Base-by-base conservation (phyloP, 2,329 filamentous ascomycete species). In the Trichophaea hybrida region DNA sequence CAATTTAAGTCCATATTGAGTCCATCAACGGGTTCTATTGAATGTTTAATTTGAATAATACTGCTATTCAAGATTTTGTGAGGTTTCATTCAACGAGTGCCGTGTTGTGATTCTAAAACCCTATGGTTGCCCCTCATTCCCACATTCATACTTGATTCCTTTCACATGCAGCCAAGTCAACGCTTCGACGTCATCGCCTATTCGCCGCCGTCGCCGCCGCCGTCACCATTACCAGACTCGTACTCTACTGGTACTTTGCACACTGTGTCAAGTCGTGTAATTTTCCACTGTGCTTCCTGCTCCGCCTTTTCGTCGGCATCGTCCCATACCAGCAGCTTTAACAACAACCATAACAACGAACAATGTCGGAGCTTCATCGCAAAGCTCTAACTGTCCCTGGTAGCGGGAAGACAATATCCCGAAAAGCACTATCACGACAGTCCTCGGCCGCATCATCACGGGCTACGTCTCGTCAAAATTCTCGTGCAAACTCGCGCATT, bases 361-460 rank as follows among this genome's bases (percentile, higher is more conserved):
- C 46, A 53, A 85, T 85, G 81, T 80, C 78, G 69, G 81, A 84
- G 68, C 75, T 80, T 58, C 76, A 82, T 67, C 83, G 85, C 69
- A 83, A 85, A 72, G 83, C 81, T 55, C 79, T 87, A 60, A 69
- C 63, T 70, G 73, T 61, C 72, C 77, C 52, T 72, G 82, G 84
- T 73, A 82, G 80, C 73, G 79, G 80, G 70, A 88, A 88, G 75
- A 88, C 84, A 13, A 73, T 81, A 37, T 88, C 85, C 51, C 78
- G 77, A 68, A 88, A 87, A 71, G 82, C 83, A 24, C 78, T 76
- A 62, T 78, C 79, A 24, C 75, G 76, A 61, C 75, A 74, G 12
- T 73, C 72, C 49, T 79, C 77, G 4, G 78, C 79, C 37, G 75
- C 77, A 59, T 75, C 75, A 35, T 85, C 82, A 13, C 80, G 81